Evolutionary conservation across 768 basidiomycete genomes (phyloP), one percentile per base, ranked within the genome.

Genomic region (Tephrocybe sp.): DNA sequence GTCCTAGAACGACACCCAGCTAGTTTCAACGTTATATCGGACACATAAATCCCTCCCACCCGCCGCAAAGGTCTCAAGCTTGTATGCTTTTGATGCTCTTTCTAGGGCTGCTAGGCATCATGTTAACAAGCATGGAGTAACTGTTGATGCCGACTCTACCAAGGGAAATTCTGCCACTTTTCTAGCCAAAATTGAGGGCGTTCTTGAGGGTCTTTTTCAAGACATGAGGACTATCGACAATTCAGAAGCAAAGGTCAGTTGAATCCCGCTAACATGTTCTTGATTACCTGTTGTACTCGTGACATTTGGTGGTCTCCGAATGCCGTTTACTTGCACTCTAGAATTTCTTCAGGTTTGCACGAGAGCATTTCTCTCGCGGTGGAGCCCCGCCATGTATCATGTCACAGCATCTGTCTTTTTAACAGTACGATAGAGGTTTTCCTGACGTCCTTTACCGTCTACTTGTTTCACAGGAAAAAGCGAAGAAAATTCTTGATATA

Each of bases 401-500:
- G 13, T 7, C 65, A 67, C 62, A 64, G 64, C 64, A 61, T 52
- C 46, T 61, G 63, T 67, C 56, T 55, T 53, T 55, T 56, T 38
- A 36, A 42, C 41, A 47, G 60, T 64, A 62, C 54, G 60, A 64
- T 62, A 59, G 61, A 58, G 58, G 52, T 62, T 61, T 56, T 68
- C 71, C 75, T 81, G 69, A 82, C 76, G 54, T 58, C 50, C 55
- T 55, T 53, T 57, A 54, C 54, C 48, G 34, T 56, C 68, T 66
- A 67, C 63, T 56, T 61, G 62, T 62, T 60, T 70, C 65, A 69
- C 77, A 98, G 95, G 96, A 97, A 76, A 99, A 99, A 74, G 80
- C 90, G 38, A 87, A 88, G 77, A 98, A 98, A 71, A 85, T 99
- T 63, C 83, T 96, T 69, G 97, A 98, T 72, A 98, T 99, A 62